Evolutionary conservation across 495 filamentous ascomycete species (phyloP).

Genomic region (Emericellopsis terricola): DNA sequence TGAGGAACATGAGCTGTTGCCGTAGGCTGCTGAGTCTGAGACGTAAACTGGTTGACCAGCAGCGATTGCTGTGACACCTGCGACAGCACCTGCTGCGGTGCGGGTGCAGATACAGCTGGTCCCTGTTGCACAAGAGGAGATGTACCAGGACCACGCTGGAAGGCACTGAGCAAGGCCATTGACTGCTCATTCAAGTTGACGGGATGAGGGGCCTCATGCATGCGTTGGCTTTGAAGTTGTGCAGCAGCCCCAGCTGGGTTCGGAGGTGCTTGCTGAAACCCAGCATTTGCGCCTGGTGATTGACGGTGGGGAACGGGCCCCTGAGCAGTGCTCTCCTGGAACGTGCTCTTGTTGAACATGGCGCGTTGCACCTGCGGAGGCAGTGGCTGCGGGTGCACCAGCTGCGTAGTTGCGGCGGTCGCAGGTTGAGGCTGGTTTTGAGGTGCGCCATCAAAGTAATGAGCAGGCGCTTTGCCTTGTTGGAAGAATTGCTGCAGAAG

Average conservation of each 20-base stretch:
- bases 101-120: too few species aligned
- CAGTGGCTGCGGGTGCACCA: constrained; percentile 34
- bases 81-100: too few species aligned
- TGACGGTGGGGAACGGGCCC: too few species aligned
- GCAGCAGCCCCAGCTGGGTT: too few species aligned
- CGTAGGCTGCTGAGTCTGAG: not conserved
- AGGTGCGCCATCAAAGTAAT: not conserved
- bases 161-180: constrained; percentile 42
- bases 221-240: too few species aligned
- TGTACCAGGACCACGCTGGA: too few species aligned
- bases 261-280: too few species aligned
- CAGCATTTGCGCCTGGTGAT: too few species aligned
- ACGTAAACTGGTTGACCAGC: not conserved
- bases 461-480: not conserved
- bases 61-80: too few species aligned
- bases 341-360: constrained; percentile 15
- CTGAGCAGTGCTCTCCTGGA: constrained; percentile 8
- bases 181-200: constrained; percentile 41
- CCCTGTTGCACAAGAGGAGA: too few species aligned
- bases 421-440: not conserved
- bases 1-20: not conserved
- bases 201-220: constrained; percentile 8
- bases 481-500: not conserved
- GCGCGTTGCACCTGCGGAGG: constrained; percentile 31
- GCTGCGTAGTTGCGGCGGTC: constrained; percentile 18